Evolutionary conservation across 768 basidiomycete species (phyloP).

Genomic region (Candolleomyces aberdarensis): DNA sequence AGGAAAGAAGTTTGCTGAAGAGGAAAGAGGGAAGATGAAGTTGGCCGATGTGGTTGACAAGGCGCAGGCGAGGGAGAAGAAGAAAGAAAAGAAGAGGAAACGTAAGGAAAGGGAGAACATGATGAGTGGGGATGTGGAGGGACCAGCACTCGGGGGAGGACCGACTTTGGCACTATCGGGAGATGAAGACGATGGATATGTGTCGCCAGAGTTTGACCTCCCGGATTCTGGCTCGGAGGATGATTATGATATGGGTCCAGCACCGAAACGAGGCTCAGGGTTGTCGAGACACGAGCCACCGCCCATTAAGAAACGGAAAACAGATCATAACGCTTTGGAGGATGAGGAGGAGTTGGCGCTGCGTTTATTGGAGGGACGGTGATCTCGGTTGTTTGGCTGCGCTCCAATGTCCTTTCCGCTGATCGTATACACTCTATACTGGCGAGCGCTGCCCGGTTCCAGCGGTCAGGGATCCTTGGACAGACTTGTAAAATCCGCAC

Average conservation of each 20-base stretch:
- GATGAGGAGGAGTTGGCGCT: constrained; percentile 59
- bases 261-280: constrained; percentile 24
- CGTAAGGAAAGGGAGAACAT: constrained; percentile 73
- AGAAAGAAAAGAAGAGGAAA: constrained; percentile 89
- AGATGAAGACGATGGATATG: constrained; percentile 61
- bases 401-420: neutral
- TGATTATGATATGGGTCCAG: constrained; percentile 25
- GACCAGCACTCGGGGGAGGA: neutral
- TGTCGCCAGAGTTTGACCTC: constrained; percentile 67
- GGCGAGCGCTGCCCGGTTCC: neutral
- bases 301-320: constrained; percentile 12
- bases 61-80: constrained; percentile 82
- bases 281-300: constrained; percentile 12
- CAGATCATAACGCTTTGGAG: constrained; percentile 20
- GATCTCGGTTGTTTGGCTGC: neutral
- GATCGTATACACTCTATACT: neutral
- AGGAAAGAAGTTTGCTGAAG: constrained; percentile 66
- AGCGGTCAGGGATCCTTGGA: too few species aligned
- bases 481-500: too few species aligned
- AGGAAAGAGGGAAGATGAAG: constrained; percentile 70
- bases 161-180: constrained; percentile 18
- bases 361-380: constrained; percentile 36
- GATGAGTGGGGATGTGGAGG: constrained; percentile 23
- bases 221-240: constrained; percentile 29
- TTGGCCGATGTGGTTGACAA: constrained; percentile 73